Evolutionary conservation across 768 basidiomycete species (phyloP), one percentile per base, ranked within the genome.

Genomic region (Mycena maculata): DNA sequence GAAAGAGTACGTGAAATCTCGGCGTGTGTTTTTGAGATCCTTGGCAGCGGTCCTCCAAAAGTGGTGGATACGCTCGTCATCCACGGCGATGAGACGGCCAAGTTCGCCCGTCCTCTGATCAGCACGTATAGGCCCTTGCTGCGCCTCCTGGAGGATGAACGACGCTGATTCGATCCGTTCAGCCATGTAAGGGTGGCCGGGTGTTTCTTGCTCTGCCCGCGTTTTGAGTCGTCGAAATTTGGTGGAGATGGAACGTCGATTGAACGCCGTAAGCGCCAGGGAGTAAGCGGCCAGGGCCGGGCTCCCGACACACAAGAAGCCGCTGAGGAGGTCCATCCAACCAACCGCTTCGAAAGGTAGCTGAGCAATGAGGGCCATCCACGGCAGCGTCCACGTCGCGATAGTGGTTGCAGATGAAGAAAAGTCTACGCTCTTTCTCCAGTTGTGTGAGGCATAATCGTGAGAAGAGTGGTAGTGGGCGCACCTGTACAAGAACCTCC

Each of bases 371-470:
- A 72, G 58, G 10, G 71, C 68, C 23, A 72, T 50, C 67, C 67
- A 72, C 22, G 71, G 71, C 6, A 72, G 53, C 33, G 69, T 25
- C 71, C 71, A 72, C n/a, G 60, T 71, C 18, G 69, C 63, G 33
- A 71, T 28, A 6, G 65, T 38, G 25, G 60, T 42, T 6, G 65
- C 36, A n/a, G 65, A 23, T n/a, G 30, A 10, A 2, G 63, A 23
- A 28, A 60, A 63, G 28, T 59, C 42, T 23, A 65, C 13, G 47
- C 31, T 65, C 63, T 60, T 47, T 0, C 15, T 7, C 22, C 20
- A 42, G 45, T 10, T 42, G 44, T 25, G 55, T 27, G 10, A 11
- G 38, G 7, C 28, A 15, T 20, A 1, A 30, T 25, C 25, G 9
- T n/a, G n/a, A n/a, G 18, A 25, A 28, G 13, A 20, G 10, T 22